These are phyloP conservation scores for Heterobasidion annosum DNA, from an alignment of 1,284 basidiomycete species.

Conservation along the genomic window DNA sequence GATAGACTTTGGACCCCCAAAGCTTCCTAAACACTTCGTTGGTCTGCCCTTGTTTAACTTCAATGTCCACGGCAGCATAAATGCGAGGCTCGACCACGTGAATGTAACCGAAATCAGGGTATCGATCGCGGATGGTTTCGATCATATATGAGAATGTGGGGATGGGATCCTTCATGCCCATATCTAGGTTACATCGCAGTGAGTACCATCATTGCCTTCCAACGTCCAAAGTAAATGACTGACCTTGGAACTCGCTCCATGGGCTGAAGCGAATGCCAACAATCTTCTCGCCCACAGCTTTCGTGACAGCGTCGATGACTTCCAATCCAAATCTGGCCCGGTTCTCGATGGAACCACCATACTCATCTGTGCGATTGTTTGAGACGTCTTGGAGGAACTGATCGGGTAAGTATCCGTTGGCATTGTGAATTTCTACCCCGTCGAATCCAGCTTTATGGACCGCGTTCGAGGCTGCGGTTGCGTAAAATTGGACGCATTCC, in stretches of 20 bases:
- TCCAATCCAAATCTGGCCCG: slow-evolving; percentile 41
- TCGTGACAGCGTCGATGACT: slow-evolving; percentile 24
- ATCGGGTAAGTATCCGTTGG: slow-evolving; percentile 30
- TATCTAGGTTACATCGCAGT: slow-evolving; percentile 13
- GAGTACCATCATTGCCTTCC: background rate
- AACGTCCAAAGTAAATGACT: background rate
- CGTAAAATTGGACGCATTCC: slow-evolving; percentile 14
- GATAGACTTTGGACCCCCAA: slow-evolving; percentile 11
- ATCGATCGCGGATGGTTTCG: slow-evolving; percentile 7
- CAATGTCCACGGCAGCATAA: slow-evolving; percentile 6
- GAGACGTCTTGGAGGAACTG: slow-evolving; percentile 27
- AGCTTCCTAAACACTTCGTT: slow-evolving; percentile 11
- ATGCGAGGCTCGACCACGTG: slow-evolving; percentile 44
- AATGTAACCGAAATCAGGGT: slow-evolving; percentile 46
- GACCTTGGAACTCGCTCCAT: slow-evolving; percentile 2
- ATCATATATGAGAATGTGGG: slow-evolving; percentile 26
- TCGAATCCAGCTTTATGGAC: slow-evolving; percentile 6
- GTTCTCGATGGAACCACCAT: slow-evolving; percentile 49
- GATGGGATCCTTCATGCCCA: slow-evolving; percentile 28
- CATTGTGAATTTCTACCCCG: slow-evolving; percentile 23
- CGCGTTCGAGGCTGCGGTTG: slow-evolving; percentile 14
- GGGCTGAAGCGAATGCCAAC: slow-evolving; percentile 21
- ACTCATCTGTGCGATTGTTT: slow-evolving; percentile 33
- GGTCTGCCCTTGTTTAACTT: slow-evolving; percentile 3
- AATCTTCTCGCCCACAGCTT: slow-evolving; percentile 17